These are phyloP conservation scores for Venturia asperata DNA, from an alignment of 2,329 filamentous ascomycete genomes.

Conservation along the genomic window DNA sequence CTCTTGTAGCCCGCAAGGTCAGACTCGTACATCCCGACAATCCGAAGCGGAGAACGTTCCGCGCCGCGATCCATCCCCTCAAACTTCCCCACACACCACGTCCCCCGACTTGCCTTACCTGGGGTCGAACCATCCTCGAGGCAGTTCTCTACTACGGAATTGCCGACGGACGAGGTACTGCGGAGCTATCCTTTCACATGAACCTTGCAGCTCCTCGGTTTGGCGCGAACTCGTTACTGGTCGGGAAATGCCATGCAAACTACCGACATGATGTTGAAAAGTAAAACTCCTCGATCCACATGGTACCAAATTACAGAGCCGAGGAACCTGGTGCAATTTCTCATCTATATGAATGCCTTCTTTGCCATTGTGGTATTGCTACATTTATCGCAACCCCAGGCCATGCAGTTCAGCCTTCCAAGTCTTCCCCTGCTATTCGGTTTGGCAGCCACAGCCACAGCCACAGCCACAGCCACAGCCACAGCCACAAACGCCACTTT, in stretches of 20 bases:
- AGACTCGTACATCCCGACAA: neutral
- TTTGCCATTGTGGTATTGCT: neutral
- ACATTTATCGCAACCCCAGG: neutral
- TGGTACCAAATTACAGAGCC: neutral
- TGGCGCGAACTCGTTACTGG: neutral
- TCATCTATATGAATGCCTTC: neutral
- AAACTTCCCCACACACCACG: neutral
- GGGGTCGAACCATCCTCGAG: neutral
- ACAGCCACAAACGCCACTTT: constrained; percentile 1
- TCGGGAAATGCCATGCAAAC: neutral
- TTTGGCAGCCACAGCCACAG: neutral
- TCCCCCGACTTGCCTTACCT: neutral
- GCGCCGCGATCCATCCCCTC: neutral
- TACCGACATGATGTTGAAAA: neutral
- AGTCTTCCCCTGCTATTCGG: neutral
- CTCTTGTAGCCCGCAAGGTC: neutral
- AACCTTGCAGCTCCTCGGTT: neutral
- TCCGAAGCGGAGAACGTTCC: neutral
- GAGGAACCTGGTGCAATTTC: neutral
- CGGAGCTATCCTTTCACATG: too few relatives aligned
- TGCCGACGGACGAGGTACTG: neutral
- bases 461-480: too few relatives aligned
- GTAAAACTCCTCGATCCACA: neutral
- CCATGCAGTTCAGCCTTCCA: neutral
- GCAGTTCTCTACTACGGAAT: neutral